phyloP scores from a whole-genome alignment of 805 yeast species.

The Lachancea cidri region DNA sequence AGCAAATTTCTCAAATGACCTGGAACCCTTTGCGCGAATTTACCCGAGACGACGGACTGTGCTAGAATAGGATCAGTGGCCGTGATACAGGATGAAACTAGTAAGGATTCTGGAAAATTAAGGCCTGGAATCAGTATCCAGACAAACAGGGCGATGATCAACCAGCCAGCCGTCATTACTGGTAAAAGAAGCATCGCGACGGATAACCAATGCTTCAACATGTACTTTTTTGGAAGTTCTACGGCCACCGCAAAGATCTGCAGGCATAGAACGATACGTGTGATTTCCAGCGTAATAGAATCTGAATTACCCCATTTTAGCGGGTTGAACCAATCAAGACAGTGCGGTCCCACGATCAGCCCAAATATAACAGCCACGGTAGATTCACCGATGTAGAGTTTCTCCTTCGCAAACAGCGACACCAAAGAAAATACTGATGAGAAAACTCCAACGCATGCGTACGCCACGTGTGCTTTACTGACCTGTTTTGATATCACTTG shows the following conservation, averaged over 20 bases:
- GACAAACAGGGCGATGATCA: constrained; percentile 70
- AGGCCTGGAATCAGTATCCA: constrained; percentile 74
- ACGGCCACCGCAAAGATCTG: constrained; percentile 95
- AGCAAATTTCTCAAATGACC: constrained; percentile 84
- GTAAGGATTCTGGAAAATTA: constrained; percentile 63
- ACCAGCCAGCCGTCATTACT: constrained; percentile 89
- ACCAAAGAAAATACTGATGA: constrained; percentile 74
- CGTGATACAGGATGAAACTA: constrained; percentile 82
- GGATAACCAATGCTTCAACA: constrained; percentile 78
- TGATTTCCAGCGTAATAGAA: constrained; percentile 72
- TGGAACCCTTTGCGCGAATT: constrained; percentile 85
- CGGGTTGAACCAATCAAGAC: constrained; percentile 79
- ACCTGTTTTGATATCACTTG: constrained; percentile 22
- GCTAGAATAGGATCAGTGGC: constrained; percentile 96
- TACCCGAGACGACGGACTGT: constrained; percentile 89
- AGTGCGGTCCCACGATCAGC: constrained; percentile 82
- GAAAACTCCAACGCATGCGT: constrained; percentile 82
- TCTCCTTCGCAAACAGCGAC: constrained; percentile 78
- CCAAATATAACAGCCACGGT: constrained; percentile 85
- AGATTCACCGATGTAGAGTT: constrained; percentile 85
- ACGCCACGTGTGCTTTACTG: constrained; percentile 75
- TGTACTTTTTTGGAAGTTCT: constrained; percentile 83
- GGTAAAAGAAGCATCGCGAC: constrained; percentile 72
- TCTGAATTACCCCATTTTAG: constrained; percentile 82
- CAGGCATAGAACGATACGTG: constrained; percentile 75